Evolutionary conservation across 2,329 filamentous ascomycete genomes (phyloP), one percentile per base, ranked within the genome.

Genomic region (Phialocephala subalpina): DNA sequence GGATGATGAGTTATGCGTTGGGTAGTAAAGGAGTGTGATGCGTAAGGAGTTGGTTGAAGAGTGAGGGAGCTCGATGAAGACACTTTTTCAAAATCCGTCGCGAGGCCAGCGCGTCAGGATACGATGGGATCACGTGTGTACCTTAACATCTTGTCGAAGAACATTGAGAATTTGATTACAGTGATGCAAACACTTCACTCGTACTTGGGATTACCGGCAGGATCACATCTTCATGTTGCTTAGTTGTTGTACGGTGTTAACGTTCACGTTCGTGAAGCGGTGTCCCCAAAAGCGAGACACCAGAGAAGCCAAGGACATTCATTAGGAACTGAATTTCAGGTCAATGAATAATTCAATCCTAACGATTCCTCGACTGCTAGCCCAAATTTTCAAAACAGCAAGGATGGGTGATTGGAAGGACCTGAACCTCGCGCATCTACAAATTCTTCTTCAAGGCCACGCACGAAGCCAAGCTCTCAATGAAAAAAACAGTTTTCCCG

Each of bases 11-110:
- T 16, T 40, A 29, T 58, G 33, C 40, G 63, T 58, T 62, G 62
- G n/a, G 6, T 27, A 49, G 60, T 64, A 70, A 76, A 75, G 68
- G 73, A 76, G 70, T 66, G 74, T 75, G 72, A 72, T 73, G 72
- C 64, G 70, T 68, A 71, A 69, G 70, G 70, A 73, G 62, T 47
- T 61, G 64, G 3, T 29, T 65, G 56, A 33, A 5, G 64, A 7
- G 40, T 66, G 55, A n/a, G n/a, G 66, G 68, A 25, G 18, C 33
- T 29, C 5, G 25, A 20, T 20, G 49, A 65, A 53, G 63, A 65
- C 63, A 65, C 40, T 58, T 53, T 27, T 53, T 33, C 49, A 14
- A 53, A 33, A 11, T 53, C 49, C 52, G 60, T 68, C 60, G 64
- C 64, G 64, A 62, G 67, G 49, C 49, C 49, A 53, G 49, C 49